Conservation (phyloP, 2,329 filamentous ascomycete species). For the Blastomyces gilchristii region DNA sequence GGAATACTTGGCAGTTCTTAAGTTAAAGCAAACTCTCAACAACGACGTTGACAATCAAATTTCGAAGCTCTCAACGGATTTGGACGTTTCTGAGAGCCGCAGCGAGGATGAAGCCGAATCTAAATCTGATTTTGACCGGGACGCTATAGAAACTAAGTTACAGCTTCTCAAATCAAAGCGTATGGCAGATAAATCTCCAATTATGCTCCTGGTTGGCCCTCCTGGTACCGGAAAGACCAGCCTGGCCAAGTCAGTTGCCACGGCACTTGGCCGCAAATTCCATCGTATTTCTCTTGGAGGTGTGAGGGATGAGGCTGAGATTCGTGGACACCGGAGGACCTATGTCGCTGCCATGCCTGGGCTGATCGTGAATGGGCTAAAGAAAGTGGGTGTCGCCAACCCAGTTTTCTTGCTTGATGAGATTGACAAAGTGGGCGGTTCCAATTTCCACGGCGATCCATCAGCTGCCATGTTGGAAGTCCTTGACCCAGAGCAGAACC, state of each 20-base stretch:
- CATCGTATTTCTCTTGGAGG: conserved; percentile 94
- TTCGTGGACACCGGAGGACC: conserved; percentile 84
- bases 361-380: conserved; percentile 80
- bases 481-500: conserved; percentile 91
- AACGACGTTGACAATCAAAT: conserved; percentile 72
- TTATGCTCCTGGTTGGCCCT: conserved; percentile 82
- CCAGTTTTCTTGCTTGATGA: conserved; percentile 93
- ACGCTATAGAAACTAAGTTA: conserved; percentile 51
- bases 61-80: conserved; percentile 40
- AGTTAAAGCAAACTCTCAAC: conserved; percentile 86
- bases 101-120: conserved; percentile 48
- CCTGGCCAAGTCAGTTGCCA: conserved; percentile 83
- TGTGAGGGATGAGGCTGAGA: conserved; percentile 92
- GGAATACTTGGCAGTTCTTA: conserved; percentile 92
- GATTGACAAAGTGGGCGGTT: conserved; percentile 89
- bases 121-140: conserved; percentile 37
- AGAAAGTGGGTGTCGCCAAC: conserved; percentile 92
- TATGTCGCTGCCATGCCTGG: conserved; percentile 99
- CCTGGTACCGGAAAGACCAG: conserved; percentile 95
- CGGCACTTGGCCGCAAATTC: conserved; percentile 86
- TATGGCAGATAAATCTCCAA: conserved; percentile 90
- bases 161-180: conserved; percentile 69
- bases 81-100: conserved; percentile 37
- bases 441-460: conserved; percentile 89
- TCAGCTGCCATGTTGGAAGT: conserved; percentile 97